Percentiles rank a stretch among this genome's conserved stretches.
Conservation (phyloP, 2,329 filamentous ascomycete genomes). For the Sporothrix pseudoabietina region DNA sequence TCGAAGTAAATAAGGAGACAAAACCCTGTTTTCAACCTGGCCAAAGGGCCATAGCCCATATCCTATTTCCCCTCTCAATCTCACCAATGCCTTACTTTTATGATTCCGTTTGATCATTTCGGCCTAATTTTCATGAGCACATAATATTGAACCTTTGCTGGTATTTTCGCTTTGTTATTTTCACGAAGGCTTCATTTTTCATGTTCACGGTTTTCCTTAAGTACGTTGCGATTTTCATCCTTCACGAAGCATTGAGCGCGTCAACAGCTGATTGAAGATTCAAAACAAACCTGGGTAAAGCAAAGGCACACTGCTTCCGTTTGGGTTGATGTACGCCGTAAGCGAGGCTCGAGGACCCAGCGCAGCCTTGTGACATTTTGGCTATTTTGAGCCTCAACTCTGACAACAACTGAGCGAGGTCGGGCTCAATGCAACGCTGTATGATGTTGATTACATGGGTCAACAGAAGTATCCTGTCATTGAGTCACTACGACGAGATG, state of each 20-base stretch:
- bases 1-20: not conserved
- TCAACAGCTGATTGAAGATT: too few species aligned
- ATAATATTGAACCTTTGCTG: not conserved
- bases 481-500: not conserved
- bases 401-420: not conserved
- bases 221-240: too few species aligned
- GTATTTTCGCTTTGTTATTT: too few species aligned
- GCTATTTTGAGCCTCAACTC: slow-evolving; percentile 14
- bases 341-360: not conserved
- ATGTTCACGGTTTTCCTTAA: not conserved
- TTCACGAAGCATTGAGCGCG: too few species aligned
- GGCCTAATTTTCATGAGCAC: not conserved
- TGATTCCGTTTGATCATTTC: not conserved
- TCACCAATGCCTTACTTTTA: not conserved
- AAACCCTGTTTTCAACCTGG: not conserved
- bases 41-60: not conserved
- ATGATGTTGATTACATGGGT: not conserved
- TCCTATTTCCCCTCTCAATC: not conserved
- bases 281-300: too few species aligned
- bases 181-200: too few species aligned
- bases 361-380: too few species aligned
- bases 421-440: not conserved
- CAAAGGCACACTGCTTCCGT: not conserved
- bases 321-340: not conserved
- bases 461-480: not conserved